Evolutionary conservation across 2,329 filamentous ascomycete species (phyloP), one percentile per base, ranked within the genome.

Genomic region (Claviceps quebecensis): DNA sequence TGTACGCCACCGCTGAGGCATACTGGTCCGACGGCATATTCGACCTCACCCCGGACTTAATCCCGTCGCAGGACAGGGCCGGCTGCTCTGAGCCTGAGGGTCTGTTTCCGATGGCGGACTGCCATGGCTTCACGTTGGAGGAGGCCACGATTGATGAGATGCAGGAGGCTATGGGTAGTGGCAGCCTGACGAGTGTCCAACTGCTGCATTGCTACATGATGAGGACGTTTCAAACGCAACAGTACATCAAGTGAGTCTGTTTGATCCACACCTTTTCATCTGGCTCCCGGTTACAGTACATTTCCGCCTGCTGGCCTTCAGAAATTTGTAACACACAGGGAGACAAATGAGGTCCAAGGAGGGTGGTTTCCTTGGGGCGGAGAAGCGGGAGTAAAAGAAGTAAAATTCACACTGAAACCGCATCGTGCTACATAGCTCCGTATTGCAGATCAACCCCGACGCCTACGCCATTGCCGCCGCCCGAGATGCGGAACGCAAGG

Each of bases 111-210:
- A 84, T 86, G 81, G 72, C 69, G 1, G 62, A 62, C 13, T 88
- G 84, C 62, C 65, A 75, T 52, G 75, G 73, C 9, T 73, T 85
- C 56, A 67, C 70, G 47, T 69, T 87, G 16, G 81, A 86, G 63
- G 84, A 87, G 62, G 81, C 81, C 16, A 82, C 77, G 6, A 83
- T 87, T 55, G 81, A 85, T 55, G 67, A 83, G 54, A 74, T 89
- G 58, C 83, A 86, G 58, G 59, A 65, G 4, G 74, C 75, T 34
- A 72, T 87, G 72, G 57, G 57, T 6, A 63, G 65, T n/a, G 76
- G 77, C 4, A 67, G 61, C 11, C 65, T 86, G 53, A 83, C 76
- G 0, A 76, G 74, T 17, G 72, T 75, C 23, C 70, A 84, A 54
- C 67, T 86, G 22, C 69, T 77, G 8, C 60, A 66, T n/a, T 86